Conservation (phyloP, 2,329 filamentous ascomycete species). For the Ceratocystis papillata region DNA sequence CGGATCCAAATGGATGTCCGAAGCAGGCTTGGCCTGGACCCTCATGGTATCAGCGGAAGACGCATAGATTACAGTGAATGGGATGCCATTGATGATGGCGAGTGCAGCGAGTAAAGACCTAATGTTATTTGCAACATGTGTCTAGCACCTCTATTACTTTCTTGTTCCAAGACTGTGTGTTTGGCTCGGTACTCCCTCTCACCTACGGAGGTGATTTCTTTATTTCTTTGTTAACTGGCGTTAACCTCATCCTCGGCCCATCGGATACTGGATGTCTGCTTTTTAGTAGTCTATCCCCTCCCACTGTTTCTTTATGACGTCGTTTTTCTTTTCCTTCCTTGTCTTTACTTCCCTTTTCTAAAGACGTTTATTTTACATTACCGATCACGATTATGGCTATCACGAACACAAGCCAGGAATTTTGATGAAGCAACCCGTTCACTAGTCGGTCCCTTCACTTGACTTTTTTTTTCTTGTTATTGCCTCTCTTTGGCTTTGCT, state of each 20-base stretch:
- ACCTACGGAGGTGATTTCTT: background rate
- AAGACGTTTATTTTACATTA: background rate
- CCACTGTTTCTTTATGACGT: background rate
- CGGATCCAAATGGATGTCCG: conserved; percentile 72
- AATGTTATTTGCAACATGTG: background rate
- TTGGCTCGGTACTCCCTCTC: background rate
- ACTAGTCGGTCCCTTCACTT: conserved; percentile 6
- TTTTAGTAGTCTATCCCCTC: background rate
- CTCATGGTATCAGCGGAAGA: conserved; percentile 27
- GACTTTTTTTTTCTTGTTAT: conserved; percentile 19
- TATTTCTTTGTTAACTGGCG: background rate
- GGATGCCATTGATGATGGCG: conserved; percentile 23
- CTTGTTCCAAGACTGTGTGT: too few relatives aligned
- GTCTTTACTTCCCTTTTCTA: background rate
- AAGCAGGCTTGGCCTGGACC: conserved; percentile 40
- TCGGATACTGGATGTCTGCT: background rate
- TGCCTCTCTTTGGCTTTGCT: conserved; percentile 25
- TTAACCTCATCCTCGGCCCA: background rate
- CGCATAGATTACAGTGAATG: conserved; percentile 19
- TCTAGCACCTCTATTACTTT: too few relatives aligned
- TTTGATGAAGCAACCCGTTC: background rate
- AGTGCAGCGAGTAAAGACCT: conserved; percentile 20
- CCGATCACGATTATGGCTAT: conserved; percentile 6
- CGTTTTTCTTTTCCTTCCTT: background rate
- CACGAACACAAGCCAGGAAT: background rate